A percentile compares a stretch with the other conserved stretches of the same genome.
phyloP scores from a whole-genome alignment of 805 yeast species.

The Candida xyloterini region DNA sequence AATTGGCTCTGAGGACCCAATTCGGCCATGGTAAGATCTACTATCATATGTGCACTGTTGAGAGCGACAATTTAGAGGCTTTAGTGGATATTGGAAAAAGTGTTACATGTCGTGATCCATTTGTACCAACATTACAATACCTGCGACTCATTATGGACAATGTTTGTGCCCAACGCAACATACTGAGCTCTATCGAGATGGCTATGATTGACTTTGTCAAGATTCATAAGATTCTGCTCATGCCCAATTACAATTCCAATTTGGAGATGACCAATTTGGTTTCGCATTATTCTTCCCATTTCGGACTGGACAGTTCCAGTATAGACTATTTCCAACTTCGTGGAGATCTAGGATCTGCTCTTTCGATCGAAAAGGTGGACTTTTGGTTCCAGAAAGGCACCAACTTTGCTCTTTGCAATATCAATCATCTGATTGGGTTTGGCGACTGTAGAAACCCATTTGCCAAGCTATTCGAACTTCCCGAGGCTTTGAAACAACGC shows the following conservation, averaged over 20 bases:
- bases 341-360: constrained; percentile 34
- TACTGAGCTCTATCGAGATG: constrained; percentile 55
- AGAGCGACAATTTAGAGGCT: constrained; percentile 72
- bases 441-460: constrained; percentile 76
- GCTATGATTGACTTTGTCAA: constrained; percentile 61
- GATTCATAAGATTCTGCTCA: constrained; percentile 63
- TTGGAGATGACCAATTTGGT: constrained; percentile 57
- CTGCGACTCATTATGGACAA: constrained; percentile 75
- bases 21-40: constrained; percentile 85
- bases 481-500: constrained; percentile 68
- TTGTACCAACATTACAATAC: constrained; percentile 79
- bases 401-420: constrained; percentile 71
- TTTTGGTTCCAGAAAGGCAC: constrained; percentile 79
- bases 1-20: constrained; percentile 64
- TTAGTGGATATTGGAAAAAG: constrained; percentile 76
- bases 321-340: constrained; percentile 56
- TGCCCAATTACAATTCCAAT: constrained; percentile 55
- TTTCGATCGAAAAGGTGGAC: constrained; percentile 47
- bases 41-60: constrained; percentile 86
- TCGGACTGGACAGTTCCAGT: constrained; percentile 65
- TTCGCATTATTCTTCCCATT: constrained; percentile 60
- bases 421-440: constrained; percentile 71
- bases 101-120: constrained; percentile 77
- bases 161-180: constrained; percentile 62
- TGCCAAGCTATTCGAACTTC: constrained; percentile 68